Evolutionary conservation across 345 rosid genomes (phyloP).

Genomic region (Lumnitzera littorea): DNA sequence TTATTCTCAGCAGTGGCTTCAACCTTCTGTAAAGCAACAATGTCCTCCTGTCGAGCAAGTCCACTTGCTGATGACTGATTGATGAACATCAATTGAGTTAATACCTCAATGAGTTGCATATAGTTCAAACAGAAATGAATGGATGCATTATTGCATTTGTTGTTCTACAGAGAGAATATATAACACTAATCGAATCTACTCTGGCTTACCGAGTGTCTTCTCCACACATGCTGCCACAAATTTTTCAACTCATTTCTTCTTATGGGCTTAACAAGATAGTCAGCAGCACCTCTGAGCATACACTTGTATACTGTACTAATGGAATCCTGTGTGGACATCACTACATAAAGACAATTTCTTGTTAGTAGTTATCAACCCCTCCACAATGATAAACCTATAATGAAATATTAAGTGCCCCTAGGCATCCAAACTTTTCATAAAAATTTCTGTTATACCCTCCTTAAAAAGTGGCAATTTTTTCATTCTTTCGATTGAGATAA

Average conservation of each 20-base stretch:
- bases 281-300: slow-evolving; percentile 90
- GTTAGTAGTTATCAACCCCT: no score
- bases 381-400: no score
- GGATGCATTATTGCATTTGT: background rate
- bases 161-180: background rate
- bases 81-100: slow-evolving; percentile 8
- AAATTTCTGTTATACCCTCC: no score
- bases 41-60: slow-evolving; percentile 45
- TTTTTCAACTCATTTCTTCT: slow-evolving; percentile 88
- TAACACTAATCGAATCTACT: background rate
- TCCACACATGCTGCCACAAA: slow-evolving; percentile 99
- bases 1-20: slow-evolving; percentile 72
- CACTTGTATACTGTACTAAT: slow-evolving; percentile 82
- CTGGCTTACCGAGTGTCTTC: slow-evolving; percentile 74
- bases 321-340: slow-evolving; percentile 93
- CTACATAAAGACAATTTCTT: slow-evolving; percentile 31
- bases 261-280: slow-evolving; percentile 91
- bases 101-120: slow-evolving; percentile 16
- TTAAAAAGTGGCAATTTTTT: no score
- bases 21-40: slow-evolving; percentile 59
- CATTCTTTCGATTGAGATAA: no score
- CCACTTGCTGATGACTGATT: slow-evolving; percentile 39
- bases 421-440: no score
- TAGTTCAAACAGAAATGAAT: no score
- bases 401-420: no score